Evolutionary conservation across 495 filamentous ascomycete genomes (phyloP).

Genomic region (Xylaria castorea): DNA sequence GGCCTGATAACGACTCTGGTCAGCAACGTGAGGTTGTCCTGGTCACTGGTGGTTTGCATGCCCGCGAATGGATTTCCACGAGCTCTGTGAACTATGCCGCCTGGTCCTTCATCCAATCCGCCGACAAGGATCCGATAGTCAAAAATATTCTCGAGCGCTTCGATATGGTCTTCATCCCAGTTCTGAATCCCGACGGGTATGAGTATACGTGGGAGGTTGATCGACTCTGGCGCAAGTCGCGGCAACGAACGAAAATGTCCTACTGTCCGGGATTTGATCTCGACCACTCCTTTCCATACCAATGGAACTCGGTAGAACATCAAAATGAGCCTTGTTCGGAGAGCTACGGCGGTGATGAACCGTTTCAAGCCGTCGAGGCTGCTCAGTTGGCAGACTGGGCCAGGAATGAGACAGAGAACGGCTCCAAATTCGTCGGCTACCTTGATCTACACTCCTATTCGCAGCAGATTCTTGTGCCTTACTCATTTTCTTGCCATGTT

Average conservation of each 20-base stretch:
- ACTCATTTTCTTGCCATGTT: constrained; percentile 79
- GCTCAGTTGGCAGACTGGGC: constrained; percentile 81
- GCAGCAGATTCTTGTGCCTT: constrained; percentile 93
- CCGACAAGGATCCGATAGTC: constrained; percentile 69
- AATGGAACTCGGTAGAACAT: constrained; percentile 75
- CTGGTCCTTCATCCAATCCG: constrained; percentile 84
- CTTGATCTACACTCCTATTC: constrained; percentile 95
- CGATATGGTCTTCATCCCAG: constrained; percentile 89
- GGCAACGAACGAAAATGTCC: constrained; percentile 80
- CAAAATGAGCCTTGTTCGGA: constrained; percentile 89
- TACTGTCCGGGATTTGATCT: constrained; percentile 90
- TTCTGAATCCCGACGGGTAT: constrained; percentile 92
- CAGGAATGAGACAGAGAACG: constrained; percentile 77
- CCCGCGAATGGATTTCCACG: constrained; percentile 94
- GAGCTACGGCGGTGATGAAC: constrained; percentile 80
- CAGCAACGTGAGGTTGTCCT: constrained; percentile 74
- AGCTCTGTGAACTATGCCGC: constrained; percentile 91
- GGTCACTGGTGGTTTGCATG: constrained; percentile 84
- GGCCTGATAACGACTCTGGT: constrained; percentile 48
- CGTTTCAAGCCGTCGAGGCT: constrained; percentile 87
- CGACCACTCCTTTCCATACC: constrained; percentile 82
- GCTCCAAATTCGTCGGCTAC: constrained; percentile 77
- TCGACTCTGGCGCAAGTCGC: constrained; percentile 93
- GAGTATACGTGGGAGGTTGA: constrained; percentile 92
- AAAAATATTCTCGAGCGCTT: constrained; percentile 79